Evolutionary conservation across 768 basidiomycete genomes (phyloP).

Genomic region (Amanita jacksonii): DNA sequence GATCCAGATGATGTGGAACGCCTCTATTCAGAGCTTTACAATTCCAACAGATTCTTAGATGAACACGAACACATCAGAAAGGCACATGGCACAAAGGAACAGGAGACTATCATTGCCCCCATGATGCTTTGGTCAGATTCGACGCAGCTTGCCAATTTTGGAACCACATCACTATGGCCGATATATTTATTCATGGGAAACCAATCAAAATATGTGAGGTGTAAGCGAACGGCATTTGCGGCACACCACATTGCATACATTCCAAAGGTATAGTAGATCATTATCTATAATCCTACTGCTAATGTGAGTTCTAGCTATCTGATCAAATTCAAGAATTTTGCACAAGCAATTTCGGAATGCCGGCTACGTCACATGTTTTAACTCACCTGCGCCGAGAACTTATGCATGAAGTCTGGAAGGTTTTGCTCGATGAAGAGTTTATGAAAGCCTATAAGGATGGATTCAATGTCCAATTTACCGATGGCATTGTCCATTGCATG

Average conservation of each 20-base stretch:
- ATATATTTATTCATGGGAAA: conserved; percentile 19
- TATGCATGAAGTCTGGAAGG: too few relatives aligned
- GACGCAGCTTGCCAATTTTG: conserved; percentile 1
- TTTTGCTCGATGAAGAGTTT: too few relatives aligned
- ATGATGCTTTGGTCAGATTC: conserved; percentile 1
- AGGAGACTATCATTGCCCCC: background rate
- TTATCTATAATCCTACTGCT: too few relatives aligned
- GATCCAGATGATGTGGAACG: background rate
- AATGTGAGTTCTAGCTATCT: too few relatives aligned
- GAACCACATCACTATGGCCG: background rate
- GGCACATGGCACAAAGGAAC: background rate
- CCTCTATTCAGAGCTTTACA: background rate
- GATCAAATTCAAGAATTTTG: too few relatives aligned
- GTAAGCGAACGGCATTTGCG: conserved; percentile 18
- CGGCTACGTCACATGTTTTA: too few relatives aligned
- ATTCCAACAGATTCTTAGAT: background rate
- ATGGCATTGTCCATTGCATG: too few relatives aligned
- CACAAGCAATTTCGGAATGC: too few relatives aligned
- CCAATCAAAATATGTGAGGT: conserved; percentile 28
- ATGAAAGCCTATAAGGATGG: too few relatives aligned
- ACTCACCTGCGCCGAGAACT: too few relatives aligned
- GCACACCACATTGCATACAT: conserved; percentile 35
- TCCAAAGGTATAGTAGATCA: too few relatives aligned
- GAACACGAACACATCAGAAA: background rate
- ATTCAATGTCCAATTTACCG: too few relatives aligned